Conservation (phyloP, 2,329 filamentous ascomycete species). For the Harringtonia aguacate region DNA sequence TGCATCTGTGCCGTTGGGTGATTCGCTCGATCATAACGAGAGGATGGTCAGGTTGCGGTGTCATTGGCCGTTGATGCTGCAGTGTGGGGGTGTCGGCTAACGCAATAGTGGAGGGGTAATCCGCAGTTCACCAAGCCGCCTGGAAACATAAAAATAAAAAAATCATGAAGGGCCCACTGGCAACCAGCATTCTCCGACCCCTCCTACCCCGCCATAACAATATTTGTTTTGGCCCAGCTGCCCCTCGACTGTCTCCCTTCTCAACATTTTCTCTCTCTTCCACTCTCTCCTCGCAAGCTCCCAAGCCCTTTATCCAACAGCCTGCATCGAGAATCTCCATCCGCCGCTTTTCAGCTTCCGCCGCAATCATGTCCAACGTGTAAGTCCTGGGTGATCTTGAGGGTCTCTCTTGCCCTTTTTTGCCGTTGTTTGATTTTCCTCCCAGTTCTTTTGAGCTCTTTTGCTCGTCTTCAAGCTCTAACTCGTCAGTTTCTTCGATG, state of each 20-base stretch:
- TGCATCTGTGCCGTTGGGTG: no score
- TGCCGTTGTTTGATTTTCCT: neutral
- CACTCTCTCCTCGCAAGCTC: conserved; percentile 15
- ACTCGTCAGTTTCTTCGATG: conserved; percentile 54
- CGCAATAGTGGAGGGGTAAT: neutral
- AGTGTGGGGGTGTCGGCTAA: no score
- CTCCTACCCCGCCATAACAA: conserved; percentile 25
- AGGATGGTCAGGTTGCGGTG: no score
- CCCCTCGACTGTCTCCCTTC: conserved; percentile 20
- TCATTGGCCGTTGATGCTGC: no score
- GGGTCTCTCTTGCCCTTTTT: conserved; percentile 6
- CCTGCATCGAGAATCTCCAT: conserved; percentile 15
- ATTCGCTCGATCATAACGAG: no score
- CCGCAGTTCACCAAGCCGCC: conserved; percentile 9
- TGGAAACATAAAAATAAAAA: conserved; percentile 1
- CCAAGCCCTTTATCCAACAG: conserved; percentile 21
- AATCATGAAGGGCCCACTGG: conserved; percentile 13
- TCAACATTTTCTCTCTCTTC: conserved; percentile 14
- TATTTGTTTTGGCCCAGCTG: conserved; percentile 19
- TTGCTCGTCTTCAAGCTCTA: neutral
- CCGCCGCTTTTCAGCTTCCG: conserved; percentile 23
- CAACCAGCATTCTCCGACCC: conserved; percentile 24
- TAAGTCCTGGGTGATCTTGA: no score
- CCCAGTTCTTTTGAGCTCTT: neutral
- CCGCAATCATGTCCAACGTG: conserved; percentile 52